Percentiles rank a stretch among this genome's conserved stretches.
Conservation (phyloP, 306 rosid genomes). For the Oxytropis ochrocephala region DNA sequence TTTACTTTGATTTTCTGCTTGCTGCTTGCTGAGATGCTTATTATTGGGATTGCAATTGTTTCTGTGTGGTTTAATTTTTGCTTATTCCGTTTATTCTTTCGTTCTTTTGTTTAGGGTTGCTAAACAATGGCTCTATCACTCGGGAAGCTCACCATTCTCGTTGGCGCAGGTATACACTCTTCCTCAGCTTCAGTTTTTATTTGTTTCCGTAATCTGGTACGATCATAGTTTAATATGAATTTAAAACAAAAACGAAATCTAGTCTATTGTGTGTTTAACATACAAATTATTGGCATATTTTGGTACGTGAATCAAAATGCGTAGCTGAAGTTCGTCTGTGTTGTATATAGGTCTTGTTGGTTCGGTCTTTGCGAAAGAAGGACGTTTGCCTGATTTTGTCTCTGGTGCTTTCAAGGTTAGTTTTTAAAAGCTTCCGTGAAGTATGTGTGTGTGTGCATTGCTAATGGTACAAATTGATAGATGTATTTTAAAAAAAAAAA, state of each 20-base stretch:
- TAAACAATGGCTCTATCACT: constrained; percentile 65
- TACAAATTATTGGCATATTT: not conserved
- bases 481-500: not conserved
- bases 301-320: not conserved
- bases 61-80: not conserved
- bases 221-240: not conserved
- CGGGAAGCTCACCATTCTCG: constrained; percentile 71
- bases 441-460: not conserved
- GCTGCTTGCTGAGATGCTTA: not conserved
- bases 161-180: constrained; percentile 76
- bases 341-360: constrained; percentile 66
- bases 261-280: constrained; percentile 9
- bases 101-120: not conserved
- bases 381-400: constrained; percentile 44
- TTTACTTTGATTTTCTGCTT: not conserved
- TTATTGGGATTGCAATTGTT: not conserved
- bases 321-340: not conserved
- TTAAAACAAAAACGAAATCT: not conserved
- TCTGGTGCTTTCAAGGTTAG: constrained; percentile 87
- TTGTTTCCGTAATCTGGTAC: not conserved
- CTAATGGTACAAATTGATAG: not conserved
- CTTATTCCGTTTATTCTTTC: not conserved
- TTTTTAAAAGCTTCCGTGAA: not conserved
- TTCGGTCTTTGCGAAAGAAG: constrained; percentile 84
- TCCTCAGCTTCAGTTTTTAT: not conserved